phyloP scores from a whole-genome alignment of 345 rosid genomes.

The Arabidopsis suecica region DNA sequence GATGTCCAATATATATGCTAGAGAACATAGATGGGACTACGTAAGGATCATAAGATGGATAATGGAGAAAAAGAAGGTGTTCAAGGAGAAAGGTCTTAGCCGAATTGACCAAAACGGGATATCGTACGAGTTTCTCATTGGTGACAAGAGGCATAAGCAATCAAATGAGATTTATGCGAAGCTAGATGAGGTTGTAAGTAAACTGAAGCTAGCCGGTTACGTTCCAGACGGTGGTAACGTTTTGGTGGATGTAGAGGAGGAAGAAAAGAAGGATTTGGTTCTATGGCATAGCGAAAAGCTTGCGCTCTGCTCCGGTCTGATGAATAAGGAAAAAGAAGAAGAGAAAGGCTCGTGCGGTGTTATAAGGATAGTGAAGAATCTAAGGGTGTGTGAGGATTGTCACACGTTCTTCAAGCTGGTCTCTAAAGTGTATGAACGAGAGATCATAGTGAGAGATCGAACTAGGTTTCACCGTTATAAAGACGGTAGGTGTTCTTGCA shows the following conservation, averaged over 20 bases:
- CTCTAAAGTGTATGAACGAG: conserved; percentile 24
- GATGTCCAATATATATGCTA: conserved; percentile 71
- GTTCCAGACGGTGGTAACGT: conserved; percentile 40
- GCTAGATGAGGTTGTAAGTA: conserved; percentile 47
- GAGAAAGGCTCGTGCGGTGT: conserved; percentile 10
- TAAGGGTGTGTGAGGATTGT: conserved; percentile 54
- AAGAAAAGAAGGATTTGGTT: conserved; percentile 51
- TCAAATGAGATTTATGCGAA: conserved; percentile 49
- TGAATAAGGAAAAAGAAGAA: conserved; percentile 17
- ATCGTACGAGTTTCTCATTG: conserved; percentile 63
- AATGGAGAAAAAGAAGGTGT: conserved; percentile 56
- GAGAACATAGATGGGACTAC: conserved; percentile 67
- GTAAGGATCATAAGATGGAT: conserved; percentile 58
- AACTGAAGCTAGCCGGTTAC: conserved; percentile 29
- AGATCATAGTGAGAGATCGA: conserved; percentile 35
- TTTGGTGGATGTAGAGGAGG: conserved; percentile 53
- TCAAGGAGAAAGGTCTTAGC: conserved; percentile 68
- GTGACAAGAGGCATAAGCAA: conserved; percentile 56
- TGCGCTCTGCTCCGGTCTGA: conserved; percentile 27
- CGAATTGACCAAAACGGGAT: conserved; percentile 58
- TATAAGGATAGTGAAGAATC: conserved; percentile 51
- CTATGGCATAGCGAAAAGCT: conserved; percentile 39
- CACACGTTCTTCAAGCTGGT: conserved; percentile 33
- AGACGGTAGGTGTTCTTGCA: conserved; percentile 36
- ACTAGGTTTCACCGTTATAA: conserved; percentile 39